Base-by-base conservation (phyloP, 768 basidiomycete species). In the Infundibulicybe gibba region DNA sequence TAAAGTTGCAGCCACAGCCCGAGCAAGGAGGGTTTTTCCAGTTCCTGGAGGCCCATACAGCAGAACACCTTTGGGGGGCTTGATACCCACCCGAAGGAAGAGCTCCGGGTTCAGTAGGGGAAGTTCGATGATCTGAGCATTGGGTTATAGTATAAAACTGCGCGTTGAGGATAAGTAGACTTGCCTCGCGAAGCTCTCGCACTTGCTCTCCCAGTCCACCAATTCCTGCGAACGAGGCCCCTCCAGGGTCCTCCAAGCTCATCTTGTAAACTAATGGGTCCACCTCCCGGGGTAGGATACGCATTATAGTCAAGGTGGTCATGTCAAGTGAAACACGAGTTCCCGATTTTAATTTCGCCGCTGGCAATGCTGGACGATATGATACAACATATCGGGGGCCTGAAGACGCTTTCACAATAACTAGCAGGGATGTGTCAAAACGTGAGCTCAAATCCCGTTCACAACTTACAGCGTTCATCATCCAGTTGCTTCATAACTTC, bases 251-350 rank as follows among this genome's bases (percentile, higher is more conserved):
- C 66, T 99, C 97, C 59, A 97, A 72, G 53, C 92, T 95, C 97
- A 98, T 99, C 72, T 97, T 98, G 75, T 99, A 99, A 10, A 99
- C 95, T 57, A 95, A 71, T 13, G 97, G 97, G 62, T 99, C 97
- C 6, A 99, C 92, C 64, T 99, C 97, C 52, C 97, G 81, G 3
- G 97, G 97, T 15, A 99, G 74, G 44, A 98, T 95, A 32, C 97
- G 90, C 94, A 99, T 98, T 61, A 99, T 92, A 5, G 97, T 99
- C 30, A 98, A 74, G 2, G 97, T 98, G 3, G 97, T 99, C 97
- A 99, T 98, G 65, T 99, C 97, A 30, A 99, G 81, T 46, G 94
- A 94, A 48, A 99, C 97, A 53, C 97, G 90, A 3, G 91, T 91
- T 42, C 93, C 93, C 4, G 89, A 68, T 67, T 98, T 97, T 49